Conservation (phyloP, 257 asterid genomes). For the Sherardia arvensis region DNA sequence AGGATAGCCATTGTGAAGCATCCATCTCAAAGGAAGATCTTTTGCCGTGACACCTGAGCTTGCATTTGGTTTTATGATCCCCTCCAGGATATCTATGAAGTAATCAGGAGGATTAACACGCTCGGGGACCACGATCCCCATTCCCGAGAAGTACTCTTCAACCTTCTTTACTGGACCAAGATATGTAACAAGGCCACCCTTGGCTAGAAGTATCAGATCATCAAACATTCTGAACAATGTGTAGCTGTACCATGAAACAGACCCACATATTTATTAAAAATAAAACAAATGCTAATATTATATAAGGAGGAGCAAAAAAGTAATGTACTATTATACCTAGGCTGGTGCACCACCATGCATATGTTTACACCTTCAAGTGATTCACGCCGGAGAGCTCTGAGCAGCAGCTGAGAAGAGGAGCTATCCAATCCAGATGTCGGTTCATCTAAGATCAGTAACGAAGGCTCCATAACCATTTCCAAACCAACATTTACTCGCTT, state of each 20-base stretch:
- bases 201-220: constrained; percentile 91
- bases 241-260: constrained; percentile 54
- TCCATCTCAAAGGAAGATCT: constrained; percentile 97
- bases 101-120: constrained; percentile 97
- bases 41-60: constrained; percentile 50
- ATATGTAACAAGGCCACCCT: constrained; percentile 93
- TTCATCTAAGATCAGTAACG: constrained; percentile 88
- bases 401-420: constrained; percentile 80
- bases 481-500: constrained; percentile 95
- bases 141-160: constrained; percentile 81
- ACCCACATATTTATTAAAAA: too few relatives aligned
- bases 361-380: constrained; percentile 98
- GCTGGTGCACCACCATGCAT: constrained; percentile 98
- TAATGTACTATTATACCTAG: constrained; percentile 46
- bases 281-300: constrained; percentile 3
- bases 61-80: constrained; percentile 53
- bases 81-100: constrained; percentile 90
- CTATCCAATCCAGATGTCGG: constrained; percentile 99
- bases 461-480: constrained; percentile 99
- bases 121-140: constrained; percentile 83
- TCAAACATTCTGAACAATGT: constrained; percentile 96
- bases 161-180: constrained; percentile 97
- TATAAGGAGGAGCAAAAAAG: not conserved
- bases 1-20: constrained; percentile 95
- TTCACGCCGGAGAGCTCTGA: constrained; percentile 97